These are phyloP conservation scores for Hemisphaericaspora xylanilytica DNA, from an alignment of 1,139 yeast species.

Conservation along the genomic window DNA sequence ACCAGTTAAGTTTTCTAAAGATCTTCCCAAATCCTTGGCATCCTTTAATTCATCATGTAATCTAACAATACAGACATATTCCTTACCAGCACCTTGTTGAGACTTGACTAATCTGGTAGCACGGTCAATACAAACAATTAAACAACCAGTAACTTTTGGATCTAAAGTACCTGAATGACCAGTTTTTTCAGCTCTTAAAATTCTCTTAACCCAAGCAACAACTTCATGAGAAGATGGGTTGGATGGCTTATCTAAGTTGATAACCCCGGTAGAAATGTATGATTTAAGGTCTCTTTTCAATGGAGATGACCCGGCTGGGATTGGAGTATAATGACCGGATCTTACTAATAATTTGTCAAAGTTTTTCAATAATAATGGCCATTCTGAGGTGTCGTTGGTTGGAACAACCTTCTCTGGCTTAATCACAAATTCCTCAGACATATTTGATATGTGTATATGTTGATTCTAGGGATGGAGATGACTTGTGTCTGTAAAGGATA, in stretches of 20 bases:
- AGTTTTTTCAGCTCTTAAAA: conserved; percentile 91
- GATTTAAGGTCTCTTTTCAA: conserved; percentile 89
- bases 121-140: conserved; percentile 95
- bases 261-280: conserved; percentile 91
- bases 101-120: conserved; percentile 98
- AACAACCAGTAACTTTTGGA: conserved; percentile 97
- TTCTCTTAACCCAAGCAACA: conserved; percentile 98
- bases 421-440: conserved; percentile 70
- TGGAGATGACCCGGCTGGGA: conserved; percentile 94
- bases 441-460: conserved; percentile 16
- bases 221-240: conserved; percentile 98
- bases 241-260: conserved; percentile 95
- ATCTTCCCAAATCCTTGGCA: conserved; percentile 83
- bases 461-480: not conserved
- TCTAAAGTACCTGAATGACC: conserved; percentile 99
- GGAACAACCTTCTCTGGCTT: conserved; percentile 87
- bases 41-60: conserved; percentile 90
- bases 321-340: conserved; percentile 95
- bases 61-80: conserved; percentile 96
- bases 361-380: conserved; percentile 94
- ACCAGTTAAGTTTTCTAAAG: conserved; percentile 93
- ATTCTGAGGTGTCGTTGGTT: conserved; percentile 81
- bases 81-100: conserved; percentile 99
- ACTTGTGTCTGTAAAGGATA: not conserved
- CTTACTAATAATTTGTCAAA: conserved; percentile 92